Evolutionary conservation across 345 rosid genomes (phyloP).

Genomic region (Euphorbia peplus): DNA sequence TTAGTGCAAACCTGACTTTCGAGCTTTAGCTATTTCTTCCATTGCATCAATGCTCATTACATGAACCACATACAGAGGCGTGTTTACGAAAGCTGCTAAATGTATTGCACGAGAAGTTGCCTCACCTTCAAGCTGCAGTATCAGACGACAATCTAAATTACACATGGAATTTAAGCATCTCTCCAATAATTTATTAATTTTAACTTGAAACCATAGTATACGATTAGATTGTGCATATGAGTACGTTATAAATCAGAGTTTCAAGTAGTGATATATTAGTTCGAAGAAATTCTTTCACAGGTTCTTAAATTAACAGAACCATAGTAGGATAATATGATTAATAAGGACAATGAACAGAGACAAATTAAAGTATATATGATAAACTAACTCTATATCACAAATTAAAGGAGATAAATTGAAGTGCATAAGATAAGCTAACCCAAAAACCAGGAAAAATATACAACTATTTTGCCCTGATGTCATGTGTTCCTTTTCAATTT

Average conservation of each 20-base stretch:
- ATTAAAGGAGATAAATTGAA: not conserved
- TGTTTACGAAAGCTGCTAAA: conserved; percentile 84
- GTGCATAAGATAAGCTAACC: too few species aligned
- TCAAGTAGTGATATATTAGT: not conserved
- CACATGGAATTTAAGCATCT: not conserved
- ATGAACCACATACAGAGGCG: conserved; percentile 95
- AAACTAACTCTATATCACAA: too few species aligned
- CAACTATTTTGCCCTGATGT: too few species aligned
- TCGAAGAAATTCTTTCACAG: not conserved
- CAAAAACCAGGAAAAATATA: too few species aligned
- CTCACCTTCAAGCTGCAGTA: conserved; percentile 86
- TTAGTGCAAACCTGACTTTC: conserved; percentile 63
- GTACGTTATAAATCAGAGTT: conserved; percentile 1
- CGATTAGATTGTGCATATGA: not conserved
- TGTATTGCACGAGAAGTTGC: conserved; percentile 94
- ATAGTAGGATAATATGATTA: not conserved
- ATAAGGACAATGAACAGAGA: not conserved
- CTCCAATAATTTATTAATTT: not conserved
- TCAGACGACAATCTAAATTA: conserved; percentile 14
- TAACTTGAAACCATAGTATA: not conserved
- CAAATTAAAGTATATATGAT: too few species aligned
- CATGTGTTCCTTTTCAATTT: too few species aligned
- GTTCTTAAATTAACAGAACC: not conserved
- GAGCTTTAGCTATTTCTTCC: conserved; percentile 95
- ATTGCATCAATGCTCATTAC: conserved; percentile 99